Evolutionary conservation across 805 yeast genomes (phyloP).

Genomic region (Cyberlindnera bimundalis): DNA sequence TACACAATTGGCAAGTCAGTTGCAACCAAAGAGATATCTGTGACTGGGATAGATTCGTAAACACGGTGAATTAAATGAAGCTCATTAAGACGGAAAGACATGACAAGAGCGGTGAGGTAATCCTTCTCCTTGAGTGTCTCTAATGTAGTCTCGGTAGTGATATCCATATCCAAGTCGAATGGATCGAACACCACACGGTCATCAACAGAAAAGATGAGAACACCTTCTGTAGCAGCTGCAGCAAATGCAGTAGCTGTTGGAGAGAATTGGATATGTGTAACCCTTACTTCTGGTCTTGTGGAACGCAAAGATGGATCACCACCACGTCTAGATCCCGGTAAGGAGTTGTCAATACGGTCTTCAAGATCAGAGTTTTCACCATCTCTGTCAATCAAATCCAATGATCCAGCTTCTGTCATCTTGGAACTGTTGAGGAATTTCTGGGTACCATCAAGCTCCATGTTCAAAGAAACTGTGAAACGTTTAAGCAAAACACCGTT

Average conservation of each 20-base stretch:
- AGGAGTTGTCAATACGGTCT: conserved; percentile 66
- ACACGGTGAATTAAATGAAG: conserved; percentile 64
- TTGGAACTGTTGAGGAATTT: conserved; percentile 73
- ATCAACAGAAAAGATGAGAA: conserved; percentile 78
- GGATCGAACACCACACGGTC: conserved; percentile 82
- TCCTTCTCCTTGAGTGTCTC: conserved; percentile 53
- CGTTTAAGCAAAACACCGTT: conserved; percentile 83
- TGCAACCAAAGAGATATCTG: conserved; percentile 64
- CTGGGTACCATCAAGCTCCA: conserved; percentile 87
- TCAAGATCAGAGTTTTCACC: conserved; percentile 87
- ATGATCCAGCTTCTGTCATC: conserved; percentile 85
- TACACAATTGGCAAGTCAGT: conserved; percentile 76
- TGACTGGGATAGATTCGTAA: conserved; percentile 68
- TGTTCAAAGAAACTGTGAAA: conserved; percentile 82
- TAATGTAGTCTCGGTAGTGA: conserved; percentile 75
- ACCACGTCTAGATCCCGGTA: conserved; percentile 80
- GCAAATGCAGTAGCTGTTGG: conserved; percentile 91
- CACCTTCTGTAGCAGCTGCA: conserved; percentile 93
- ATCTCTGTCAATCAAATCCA: conserved; percentile 75
- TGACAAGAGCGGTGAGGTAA: conserved; percentile 74
- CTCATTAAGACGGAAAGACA: conserved; percentile 94
- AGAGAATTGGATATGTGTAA: conserved; percentile 73
- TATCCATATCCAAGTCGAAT: conserved; percentile 87
- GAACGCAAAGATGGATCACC: conserved; percentile 74
- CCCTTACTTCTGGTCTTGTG: conserved; percentile 78